Conservation (phyloP, 2,329 filamentous ascomycete species). For the Exserohilum turcica region DNA sequence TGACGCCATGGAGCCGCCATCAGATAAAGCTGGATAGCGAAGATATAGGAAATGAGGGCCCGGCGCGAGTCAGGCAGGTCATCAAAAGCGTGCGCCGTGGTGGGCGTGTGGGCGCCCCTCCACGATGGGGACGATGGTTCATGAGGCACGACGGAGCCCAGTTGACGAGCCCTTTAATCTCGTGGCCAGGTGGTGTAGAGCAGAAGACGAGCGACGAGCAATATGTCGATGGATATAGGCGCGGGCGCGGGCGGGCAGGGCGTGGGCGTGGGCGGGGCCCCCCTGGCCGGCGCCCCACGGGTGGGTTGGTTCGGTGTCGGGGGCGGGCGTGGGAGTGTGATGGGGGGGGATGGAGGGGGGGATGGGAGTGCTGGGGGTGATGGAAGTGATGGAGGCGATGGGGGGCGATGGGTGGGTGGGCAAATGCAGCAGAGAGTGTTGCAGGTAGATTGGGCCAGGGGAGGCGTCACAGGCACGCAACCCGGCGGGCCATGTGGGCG, state of each 20-base stretch:
- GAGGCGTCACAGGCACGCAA: slow-evolving; percentile 29
- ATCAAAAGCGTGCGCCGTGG: slow-evolving; percentile 32
- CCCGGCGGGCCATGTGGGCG: slow-evolving; percentile 39
- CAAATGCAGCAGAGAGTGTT: slow-evolving; percentile 37
- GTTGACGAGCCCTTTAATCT: slow-evolving; percentile 42
- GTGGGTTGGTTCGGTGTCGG: slow-evolving; percentile 27
- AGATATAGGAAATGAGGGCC: slow-evolving; percentile 42
- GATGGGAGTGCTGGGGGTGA: no score
- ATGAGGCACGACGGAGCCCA: slow-evolving; percentile 22
- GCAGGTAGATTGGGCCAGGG: slow-evolving; percentile 37
- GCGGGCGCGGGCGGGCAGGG: slow-evolving; percentile 41
- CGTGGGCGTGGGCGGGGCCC: no score
- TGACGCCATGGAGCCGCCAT: slow-evolving; percentile 16
- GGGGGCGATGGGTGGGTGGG: slow-evolving; percentile 10
- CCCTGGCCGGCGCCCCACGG: no score
- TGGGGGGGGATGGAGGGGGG: no score
- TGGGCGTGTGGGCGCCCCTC: slow-evolving; percentile 28
- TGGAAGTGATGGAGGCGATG: no score
- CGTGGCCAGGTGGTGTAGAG: slow-evolving; percentile 23
- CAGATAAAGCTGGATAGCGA: slow-evolving; percentile 14
- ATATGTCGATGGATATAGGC: slow-evolving; percentile 31
- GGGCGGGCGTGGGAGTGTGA: slow-evolving; percentile 24
- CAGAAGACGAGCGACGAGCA: slow-evolving; percentile 10
- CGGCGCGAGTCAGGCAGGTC: slow-evolving; percentile 43
- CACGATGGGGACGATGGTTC: slow-evolving; percentile 13